Evolutionary conservation across 768 basidiomycete genomes (phyloP).

Genomic region (Suillus variegatus): DNA sequence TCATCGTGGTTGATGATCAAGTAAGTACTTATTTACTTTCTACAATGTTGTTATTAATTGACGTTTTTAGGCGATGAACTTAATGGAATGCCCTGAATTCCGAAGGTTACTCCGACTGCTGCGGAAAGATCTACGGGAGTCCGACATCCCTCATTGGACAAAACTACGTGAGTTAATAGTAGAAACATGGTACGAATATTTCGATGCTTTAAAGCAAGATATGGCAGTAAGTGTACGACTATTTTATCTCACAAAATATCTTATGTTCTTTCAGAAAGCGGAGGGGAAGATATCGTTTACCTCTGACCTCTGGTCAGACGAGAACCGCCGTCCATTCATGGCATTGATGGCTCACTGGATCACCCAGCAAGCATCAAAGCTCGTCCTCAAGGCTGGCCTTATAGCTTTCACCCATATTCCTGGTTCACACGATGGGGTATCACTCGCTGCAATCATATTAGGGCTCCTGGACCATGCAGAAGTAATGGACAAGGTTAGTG

Average conservation of each 20-base stretch:
- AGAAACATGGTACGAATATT: neutral
- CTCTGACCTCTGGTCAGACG: constrained; percentile 36
- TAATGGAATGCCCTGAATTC: constrained; percentile 5
- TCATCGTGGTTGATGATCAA: neutral
- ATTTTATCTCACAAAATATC: neutral
- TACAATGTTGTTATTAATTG: neutral
- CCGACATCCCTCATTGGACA: constrained; percentile 13
- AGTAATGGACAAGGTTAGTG: neutral
- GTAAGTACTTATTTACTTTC: neutral
- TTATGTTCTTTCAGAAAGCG: neutral
- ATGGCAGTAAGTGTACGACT: neutral
- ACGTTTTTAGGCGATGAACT: constrained; percentile 3
- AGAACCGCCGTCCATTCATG: constrained; percentile 26
- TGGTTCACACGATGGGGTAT: constrained; percentile 13
- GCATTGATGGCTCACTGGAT: constrained; percentile 36
- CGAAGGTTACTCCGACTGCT: neutral
- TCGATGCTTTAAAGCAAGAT: constrained; percentile 1
- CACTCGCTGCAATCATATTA: too few species aligned
- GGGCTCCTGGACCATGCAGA: neutral
- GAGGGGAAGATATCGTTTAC: constrained; percentile 24
- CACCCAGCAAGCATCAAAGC: neutral
- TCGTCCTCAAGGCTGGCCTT: constrained; percentile 6
- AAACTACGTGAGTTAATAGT: constrained; percentile 9
- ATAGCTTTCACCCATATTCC: constrained; percentile 17
- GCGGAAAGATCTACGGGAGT: constrained; percentile 8